Evolutionary conservation across 192 early-diverging fungal genomes (phyloP).

Genomic region (Mortierella hygrophila): DNA sequence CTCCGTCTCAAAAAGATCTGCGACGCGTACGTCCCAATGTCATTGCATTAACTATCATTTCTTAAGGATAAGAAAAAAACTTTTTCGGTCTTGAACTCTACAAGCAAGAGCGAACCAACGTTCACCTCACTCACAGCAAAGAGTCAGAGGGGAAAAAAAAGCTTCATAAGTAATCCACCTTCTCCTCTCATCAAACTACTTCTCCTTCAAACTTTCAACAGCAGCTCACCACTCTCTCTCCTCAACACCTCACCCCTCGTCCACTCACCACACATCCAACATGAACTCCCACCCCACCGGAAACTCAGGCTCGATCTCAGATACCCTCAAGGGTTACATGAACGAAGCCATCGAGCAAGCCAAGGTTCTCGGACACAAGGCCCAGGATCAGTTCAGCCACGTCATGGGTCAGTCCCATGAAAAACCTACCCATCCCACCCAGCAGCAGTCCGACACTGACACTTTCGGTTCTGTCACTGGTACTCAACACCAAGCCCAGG

Average conservation of each 20-base stretch:
- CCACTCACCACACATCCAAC: neutral
- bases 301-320: constrained; percentile 20
- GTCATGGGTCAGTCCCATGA: constrained; percentile 12
- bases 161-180: neutral
- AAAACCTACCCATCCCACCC: neutral
- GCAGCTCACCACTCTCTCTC: neutral
- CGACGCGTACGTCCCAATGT: neutral
- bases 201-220: too few relatives aligned
- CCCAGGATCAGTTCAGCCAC: constrained; percentile 27
- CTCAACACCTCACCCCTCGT: too few relatives aligned
- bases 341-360: constrained; percentile 19
- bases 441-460: neutral
- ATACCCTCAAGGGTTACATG: constrained; percentile 35
- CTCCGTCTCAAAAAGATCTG: neutral
- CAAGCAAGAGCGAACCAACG: neutral
- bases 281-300: neutral
- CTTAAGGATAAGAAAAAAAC: neutral
- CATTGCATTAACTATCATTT: neutral
- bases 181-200: neutral
- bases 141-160: neutral
- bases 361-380: constrained; percentile 22
- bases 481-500: too few relatives aligned
- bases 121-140: neutral
- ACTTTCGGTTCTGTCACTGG: neutral
- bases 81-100: neutral